Base-by-base conservation (phyloP, 768 basidiomycete species). In the Termitomyces sp. region DNA sequence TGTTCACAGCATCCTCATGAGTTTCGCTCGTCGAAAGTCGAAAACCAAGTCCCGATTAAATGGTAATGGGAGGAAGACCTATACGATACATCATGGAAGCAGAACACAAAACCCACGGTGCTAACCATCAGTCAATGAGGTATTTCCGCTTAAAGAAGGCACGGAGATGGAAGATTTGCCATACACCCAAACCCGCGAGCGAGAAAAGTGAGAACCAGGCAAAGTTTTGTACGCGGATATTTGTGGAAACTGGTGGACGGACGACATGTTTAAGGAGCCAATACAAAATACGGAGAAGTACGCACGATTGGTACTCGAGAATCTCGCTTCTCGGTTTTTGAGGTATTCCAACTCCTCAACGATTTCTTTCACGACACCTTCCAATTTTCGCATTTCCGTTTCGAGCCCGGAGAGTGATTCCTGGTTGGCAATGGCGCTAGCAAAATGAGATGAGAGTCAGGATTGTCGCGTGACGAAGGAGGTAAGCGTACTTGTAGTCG, bases 371-470 rank as follows among this genome's bases (percentile, higher is more conserved):
- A 95, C 90, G 15, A 98, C 72, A 0, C 93, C 95, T 71, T 99
- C 97, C 3, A 99, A 80, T 68, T 98, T 98, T 42, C 95, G 86
- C 95, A 98, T 98, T 73, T 98, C 97, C 0, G 93, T 95, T 75
- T 99, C 97, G 20, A 99, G 83, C 0, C 90, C 91, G 6, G 94
- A 97, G 0, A 98, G 79, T 0, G 93, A 95, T 71, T 99, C 97
- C 71, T 98, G 95, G 75, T 97, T 98, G 11, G 97, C 97, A 71
- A 98, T 99, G 27, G 97, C 97, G 66, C 95, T 97, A 68, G 27
- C 39, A 57, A 62, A 59, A 42, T 44, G 57, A 18, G 30, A n/a
- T 59, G 8, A 62, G 49, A 12, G 15, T 27, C 42, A 30, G 4
- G 42, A 51, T 6, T 6, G 51, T 45, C 33, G 39, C 6, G 15